Conservation (phyloP, 2,329 filamentous ascomycete genomes). For the Intubia oerlemansii region DNA sequence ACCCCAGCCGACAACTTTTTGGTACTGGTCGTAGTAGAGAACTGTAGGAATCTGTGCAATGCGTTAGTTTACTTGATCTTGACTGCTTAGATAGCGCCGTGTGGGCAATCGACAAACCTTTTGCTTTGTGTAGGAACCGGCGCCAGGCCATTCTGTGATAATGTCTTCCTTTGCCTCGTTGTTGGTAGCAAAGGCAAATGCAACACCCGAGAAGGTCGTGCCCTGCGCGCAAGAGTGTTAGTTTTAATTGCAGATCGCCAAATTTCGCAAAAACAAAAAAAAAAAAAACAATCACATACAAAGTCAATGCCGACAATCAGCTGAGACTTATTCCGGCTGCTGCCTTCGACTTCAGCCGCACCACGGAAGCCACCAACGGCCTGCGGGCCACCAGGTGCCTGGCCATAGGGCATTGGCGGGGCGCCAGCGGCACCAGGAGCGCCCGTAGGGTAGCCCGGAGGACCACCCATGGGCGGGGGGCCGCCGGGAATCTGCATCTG, state of each 20-base stretch:
- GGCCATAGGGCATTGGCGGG: conserved; percentile 18
- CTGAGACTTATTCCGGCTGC: conserved; percentile 80
- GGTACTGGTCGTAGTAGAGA: conserved; percentile 98
- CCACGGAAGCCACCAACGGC: conserved; percentile 18
- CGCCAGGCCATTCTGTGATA: conserved; percentile 96
- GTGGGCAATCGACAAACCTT: too few relatives aligned
- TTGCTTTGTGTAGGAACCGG: conserved; percentile 94
- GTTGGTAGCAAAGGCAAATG: conserved; percentile 92
- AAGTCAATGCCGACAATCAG: conserved; percentile 98
- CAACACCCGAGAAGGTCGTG: conserved; percentile 94
- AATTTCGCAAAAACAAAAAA: too few relatives aligned
- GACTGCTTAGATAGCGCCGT: too few relatives aligned
- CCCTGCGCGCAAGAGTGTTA: conserved; percentile 33
- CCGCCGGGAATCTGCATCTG: conserved; percentile 23
- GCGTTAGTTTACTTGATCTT: conserved; percentile 7
- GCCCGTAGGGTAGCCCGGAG: conserved; percentile 23
- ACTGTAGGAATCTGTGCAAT: conserved; percentile 71
- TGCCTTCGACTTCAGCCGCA: conserved; percentile 59
- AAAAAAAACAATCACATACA: conserved; percentile 29
- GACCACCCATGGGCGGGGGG: conserved; percentile 21
- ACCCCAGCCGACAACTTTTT: conserved; percentile 99
- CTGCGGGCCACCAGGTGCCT: conserved; percentile 14
- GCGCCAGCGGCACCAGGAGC: too few relatives aligned
- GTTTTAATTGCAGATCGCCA: not conserved
- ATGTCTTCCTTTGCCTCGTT: conserved; percentile 97